Conservation (phyloP, 306 rosid species). For the Ceratonia siliqua region DNA sequence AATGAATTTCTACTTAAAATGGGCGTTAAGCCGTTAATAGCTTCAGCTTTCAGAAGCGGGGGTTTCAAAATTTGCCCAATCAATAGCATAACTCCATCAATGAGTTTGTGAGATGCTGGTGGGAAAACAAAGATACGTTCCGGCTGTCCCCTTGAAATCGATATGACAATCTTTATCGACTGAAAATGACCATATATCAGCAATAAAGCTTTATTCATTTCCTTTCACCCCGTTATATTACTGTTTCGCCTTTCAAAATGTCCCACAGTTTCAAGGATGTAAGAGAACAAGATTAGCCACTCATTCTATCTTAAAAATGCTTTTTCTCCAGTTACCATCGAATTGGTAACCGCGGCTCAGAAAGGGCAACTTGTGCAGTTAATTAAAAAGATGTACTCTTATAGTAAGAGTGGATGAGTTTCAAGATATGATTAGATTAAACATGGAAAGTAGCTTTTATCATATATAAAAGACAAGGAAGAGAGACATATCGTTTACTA, state of each 20-base stretch:
- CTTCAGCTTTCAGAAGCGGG: neutral
- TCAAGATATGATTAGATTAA: constrained; percentile 10
- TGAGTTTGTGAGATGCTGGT: neutral
- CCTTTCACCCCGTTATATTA: neutral
- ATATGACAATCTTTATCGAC: no score
- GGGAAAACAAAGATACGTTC: neutral
- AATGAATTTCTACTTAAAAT: neutral
- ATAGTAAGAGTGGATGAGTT: no score
- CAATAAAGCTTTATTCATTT: neutral
- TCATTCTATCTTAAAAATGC: neutral
- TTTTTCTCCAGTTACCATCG: no score
- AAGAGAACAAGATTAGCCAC: neutral
- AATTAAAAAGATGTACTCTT: no score
- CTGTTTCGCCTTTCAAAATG: neutral
- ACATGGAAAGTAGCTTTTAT: neutral
- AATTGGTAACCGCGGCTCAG: no score
- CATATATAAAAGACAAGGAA: neutral
- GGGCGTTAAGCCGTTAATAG: neutral
- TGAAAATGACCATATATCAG: no score
- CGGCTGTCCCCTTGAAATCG: neutral
- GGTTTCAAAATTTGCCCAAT: neutral
- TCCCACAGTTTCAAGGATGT: neutral
- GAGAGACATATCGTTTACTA: neutral
- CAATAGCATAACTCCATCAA: neutral
- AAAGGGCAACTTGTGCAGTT: neutral